Conservation (phyloP, 345 rosid species). For the Conringia planisiliqua region DNA sequence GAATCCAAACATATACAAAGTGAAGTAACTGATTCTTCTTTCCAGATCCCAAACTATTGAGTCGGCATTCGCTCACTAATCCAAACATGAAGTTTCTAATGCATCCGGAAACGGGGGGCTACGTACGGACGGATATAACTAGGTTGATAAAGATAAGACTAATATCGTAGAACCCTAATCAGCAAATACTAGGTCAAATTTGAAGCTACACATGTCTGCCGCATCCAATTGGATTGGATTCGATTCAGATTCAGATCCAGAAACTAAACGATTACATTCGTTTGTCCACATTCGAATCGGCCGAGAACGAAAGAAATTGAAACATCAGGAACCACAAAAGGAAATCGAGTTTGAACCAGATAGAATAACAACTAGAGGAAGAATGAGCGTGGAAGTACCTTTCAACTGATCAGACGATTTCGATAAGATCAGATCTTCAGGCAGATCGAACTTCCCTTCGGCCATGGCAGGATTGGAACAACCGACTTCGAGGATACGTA, state of each 20-base stretch:
- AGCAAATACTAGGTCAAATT: background rate
- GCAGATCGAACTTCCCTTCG: constrained; percentile 73
- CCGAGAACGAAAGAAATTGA: background rate
- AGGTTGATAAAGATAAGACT: background rate
- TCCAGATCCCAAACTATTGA: background rate
- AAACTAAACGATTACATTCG: constrained; percentile 1
- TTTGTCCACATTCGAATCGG: constrained; percentile 7
- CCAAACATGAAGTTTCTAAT: background rate
- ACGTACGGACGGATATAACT: background rate
- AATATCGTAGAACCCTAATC: constrained; percentile 8
- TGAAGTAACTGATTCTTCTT: background rate
- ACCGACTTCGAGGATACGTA: background rate
- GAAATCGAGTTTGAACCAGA: background rate
- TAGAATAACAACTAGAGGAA: background rate
- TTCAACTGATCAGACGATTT: constrained; percentile 59
- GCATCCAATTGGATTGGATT: background rate
- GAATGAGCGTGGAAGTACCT: constrained; percentile 33
- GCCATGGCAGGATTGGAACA: constrained; percentile 47
- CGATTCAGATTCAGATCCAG: constrained; percentile 14
- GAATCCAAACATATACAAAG: background rate
- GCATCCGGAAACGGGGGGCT: background rate
- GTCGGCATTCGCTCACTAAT: background rate
- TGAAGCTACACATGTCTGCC: background rate
- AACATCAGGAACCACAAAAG: background rate
- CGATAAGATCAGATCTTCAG: constrained; percentile 69